These are phyloP conservation scores for Naganishia liquefaciens DNA, from an alignment of 1,284 basidiomycete genomes.

Conservation along the genomic window DNA sequence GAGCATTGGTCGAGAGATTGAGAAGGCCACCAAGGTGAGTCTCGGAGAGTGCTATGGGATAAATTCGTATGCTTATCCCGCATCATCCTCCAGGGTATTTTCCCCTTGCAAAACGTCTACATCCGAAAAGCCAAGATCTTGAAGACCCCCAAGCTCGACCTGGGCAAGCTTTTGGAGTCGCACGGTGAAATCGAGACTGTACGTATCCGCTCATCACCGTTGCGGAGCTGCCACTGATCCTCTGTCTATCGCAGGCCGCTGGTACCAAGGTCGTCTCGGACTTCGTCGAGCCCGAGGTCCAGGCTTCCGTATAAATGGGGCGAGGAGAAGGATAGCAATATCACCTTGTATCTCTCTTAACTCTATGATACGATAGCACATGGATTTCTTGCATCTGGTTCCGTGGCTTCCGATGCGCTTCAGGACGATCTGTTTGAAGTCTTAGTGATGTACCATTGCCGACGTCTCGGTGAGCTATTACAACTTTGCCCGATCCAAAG, in stretches of 20 bases:
- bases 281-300: constrained; percentile 55
- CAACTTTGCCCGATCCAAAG: constrained; percentile 7
- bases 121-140: constrained; percentile 95
- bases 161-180: constrained; percentile 90
- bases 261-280: constrained; percentile 53
- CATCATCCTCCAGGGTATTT: constrained; percentile 69
- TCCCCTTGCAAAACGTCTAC: constrained; percentile 98
- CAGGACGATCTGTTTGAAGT: neutral
- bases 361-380: constrained; percentile 31
- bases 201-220: constrained; percentile 51
- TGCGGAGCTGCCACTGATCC: constrained; percentile 13
- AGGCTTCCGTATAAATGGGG: constrained; percentile 52
- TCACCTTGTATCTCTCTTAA: constrained; percentile 26
- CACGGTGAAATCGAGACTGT: constrained; percentile 92
- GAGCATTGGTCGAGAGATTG: constrained; percentile 98
- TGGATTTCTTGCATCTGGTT: constrained; percentile 20
- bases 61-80: neutral
- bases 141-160: constrained; percentile 95
- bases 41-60: neutral
- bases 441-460: neutral
- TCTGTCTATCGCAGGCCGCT: constrained; percentile 37
- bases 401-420: neutral
- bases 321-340: constrained; percentile 27
- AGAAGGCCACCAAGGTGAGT: constrained; percentile 75
- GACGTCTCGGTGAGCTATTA: neutral